Evolutionary conservation across 345 rosid species (phyloP), one percentile per base, ranked within the genome.

Genomic region (Crucihimalaya himalaica): DNA sequence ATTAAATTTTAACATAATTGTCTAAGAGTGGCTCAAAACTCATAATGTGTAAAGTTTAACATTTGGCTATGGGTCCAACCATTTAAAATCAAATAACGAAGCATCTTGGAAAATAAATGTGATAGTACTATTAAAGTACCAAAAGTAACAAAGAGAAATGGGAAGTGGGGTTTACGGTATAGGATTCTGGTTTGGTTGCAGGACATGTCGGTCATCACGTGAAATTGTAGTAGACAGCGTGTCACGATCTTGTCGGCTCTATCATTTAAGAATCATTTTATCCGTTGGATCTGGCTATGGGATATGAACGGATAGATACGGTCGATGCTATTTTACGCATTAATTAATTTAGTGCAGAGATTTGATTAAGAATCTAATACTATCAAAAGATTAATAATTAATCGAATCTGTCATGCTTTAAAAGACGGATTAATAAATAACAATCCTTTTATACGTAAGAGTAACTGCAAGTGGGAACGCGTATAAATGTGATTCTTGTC

Each of bases 141-240:
- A 15, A 67, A 27, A 57, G n/a, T n/a, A 57, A 18, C 43, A 16
- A 59, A 37, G 5, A 19, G 9, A 62, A 47, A 45, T 8, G 35
- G 11, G 27, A 56, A 50, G 58, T 63, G 75, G 66, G 23, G 65
- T 14, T 23, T 8, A 42, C 21, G 12, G 55, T 63, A 56, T 56
- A 16, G 32, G 72, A 66, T 59, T 56, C 78, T 56, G 16, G 43
- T 42, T 67, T 56, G 16, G 43, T 42, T 67, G 45, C 62, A 39
- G 5, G 45, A 14, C 34, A 58, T 37, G 61, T 14, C 34, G 16
- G 42, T 56, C 35, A 21, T 23, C 25, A 23, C 25, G 25, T 23
- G 25, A 23, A 23, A 23, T 23, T 2, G 25, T 23, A 23, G 25
- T 23, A 23, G 25, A 2, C n/a, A n/a, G n/a, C 34, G 34, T 31